Base-by-base conservation (phyloP, 2,329 filamentous ascomycete species). In the Rhynchosporium agropyri region DNA sequence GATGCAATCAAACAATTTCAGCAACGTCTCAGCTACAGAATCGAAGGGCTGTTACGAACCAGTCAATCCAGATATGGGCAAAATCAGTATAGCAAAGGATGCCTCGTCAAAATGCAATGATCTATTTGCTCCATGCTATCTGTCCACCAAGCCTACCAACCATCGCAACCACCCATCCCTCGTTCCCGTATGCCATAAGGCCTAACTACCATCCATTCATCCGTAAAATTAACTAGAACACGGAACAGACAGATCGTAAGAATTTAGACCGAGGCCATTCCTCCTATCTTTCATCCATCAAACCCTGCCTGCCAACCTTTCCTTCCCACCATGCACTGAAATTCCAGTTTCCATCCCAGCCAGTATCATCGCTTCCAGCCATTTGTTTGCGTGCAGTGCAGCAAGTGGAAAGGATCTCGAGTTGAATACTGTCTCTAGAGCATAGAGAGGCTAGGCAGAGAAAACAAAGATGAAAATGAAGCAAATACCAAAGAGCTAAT, bases 91-190 rank as follows among this genome's bases (percentile, higher is more conserved):
- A 20, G 20, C 20, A 20, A 20, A 20, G 20, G 7, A 0, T 1
- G 12, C 28, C 26, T 15, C 53, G 57, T 60, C 58, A 57, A 63
- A 63, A 65, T 66, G 66, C 63, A 68, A 66, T 64, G 58, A 64
- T 69, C 64, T 69, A 68, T 67, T 68, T 62, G 63, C 55, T 64
- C 62, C 56, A 68, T 68, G 66, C 66, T 68, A 69, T 65, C 20
- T 20, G 20, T 20, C 20, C 20, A 20, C 20, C 64, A 58, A 62
- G 40, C 29, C 61, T 54, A 55, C 49, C 51, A 45, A 42, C n/a
- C 36, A n/a, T 45, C 7, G 36, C n/a, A 53, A 40, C 46, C 12
- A 20, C 20, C 20, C 20, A 20, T 20, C 20, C 20, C 20, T 20
- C 20, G 20, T 20, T 20, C 20, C 20, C 20, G 20, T 20, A 20